Percentiles rank a stretch among this genome's conserved stretches.
Conservation (phyloP, 805 yeast genomes). For the Cyberlindnera misumaiensis region DNA sequence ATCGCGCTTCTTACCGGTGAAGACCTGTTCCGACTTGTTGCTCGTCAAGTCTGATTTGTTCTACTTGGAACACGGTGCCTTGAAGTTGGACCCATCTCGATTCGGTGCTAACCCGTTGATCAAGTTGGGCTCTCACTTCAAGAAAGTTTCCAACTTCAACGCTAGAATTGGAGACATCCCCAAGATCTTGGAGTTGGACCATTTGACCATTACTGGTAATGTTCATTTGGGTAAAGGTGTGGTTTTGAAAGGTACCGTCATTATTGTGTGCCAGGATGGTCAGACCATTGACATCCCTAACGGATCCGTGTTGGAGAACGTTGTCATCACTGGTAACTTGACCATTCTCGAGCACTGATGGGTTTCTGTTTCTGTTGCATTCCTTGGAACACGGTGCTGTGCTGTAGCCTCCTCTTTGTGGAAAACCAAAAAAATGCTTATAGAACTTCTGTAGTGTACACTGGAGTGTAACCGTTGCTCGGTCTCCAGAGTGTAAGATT, state of each 20-base stretch:
- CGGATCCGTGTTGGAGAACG: constrained; percentile 91
- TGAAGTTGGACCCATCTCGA: constrained; percentile 75
- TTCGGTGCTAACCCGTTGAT: constrained; percentile 90
- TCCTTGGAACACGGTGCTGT: too few species aligned
- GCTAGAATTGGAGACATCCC: constrained; percentile 92
- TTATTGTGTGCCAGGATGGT: constrained; percentile 95
- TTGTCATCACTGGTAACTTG: constrained; percentile 93
- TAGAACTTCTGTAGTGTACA: too few species aligned
- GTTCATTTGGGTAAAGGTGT: constrained; percentile 87
- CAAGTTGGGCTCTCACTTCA: constrained; percentile 94
- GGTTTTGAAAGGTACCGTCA: constrained; percentile 92
- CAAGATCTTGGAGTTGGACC: constrained; percentile 91
- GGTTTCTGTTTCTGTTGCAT: neutral
- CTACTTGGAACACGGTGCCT: constrained; percentile 84
- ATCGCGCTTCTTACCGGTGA: constrained; percentile 95
- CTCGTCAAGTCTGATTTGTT: constrained; percentile 94
- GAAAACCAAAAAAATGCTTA: too few species aligned
- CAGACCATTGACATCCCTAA: constrained; percentile 96
- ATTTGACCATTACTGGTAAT: constrained; percentile 95
- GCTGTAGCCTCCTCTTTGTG: too few species aligned
- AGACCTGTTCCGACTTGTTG: constrained; percentile 91
- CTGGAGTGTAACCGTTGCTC: too few species aligned
- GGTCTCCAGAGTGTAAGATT: too few species aligned
- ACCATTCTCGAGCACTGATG: constrained; percentile 82
- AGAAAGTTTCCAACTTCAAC: constrained; percentile 89